Evolutionary conservation across 2,329 filamentous ascomycete genomes (phyloP).

Genomic region (Lasiodiplodia hormozganensis): DNA sequence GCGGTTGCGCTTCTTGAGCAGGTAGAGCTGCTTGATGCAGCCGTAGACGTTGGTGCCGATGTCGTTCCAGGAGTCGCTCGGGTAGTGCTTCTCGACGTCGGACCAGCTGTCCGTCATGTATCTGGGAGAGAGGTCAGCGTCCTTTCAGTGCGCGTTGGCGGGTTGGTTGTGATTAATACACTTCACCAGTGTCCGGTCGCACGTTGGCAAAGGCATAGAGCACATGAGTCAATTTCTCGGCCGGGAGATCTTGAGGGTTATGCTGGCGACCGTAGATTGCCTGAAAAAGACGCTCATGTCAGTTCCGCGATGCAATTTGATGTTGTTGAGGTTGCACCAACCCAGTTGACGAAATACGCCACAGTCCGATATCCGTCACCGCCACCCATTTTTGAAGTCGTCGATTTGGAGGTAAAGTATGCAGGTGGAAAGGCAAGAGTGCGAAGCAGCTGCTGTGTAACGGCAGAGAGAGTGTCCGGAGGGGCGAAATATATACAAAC

Average conservation of each 20-base stretch:
- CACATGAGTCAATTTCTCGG: slow-evolving; percentile 82
- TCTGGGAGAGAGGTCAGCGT: slow-evolving; percentile 40
- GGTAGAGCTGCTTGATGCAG: slow-evolving; percentile 76
- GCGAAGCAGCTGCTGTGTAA: slow-evolving; percentile 8
- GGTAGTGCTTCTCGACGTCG: slow-evolving; percentile 73
- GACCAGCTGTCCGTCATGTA: slow-evolving; percentile 73
- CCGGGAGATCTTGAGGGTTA: slow-evolving; percentile 82
- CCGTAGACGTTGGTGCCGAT: slow-evolving; percentile 77
- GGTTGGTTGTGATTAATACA: slow-evolving; percentile 30
- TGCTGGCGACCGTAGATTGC: slow-evolving; percentile 88
- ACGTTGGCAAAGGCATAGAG: slow-evolving; percentile 94
- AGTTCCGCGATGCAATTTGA: slow-evolving; percentile 8
- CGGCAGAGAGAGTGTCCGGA: not conserved
- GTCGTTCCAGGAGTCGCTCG: slow-evolving; percentile 69
- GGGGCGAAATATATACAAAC: slow-evolving; percentile 26
- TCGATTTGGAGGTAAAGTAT: not conserved
- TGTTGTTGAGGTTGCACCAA: slow-evolving; percentile 30
- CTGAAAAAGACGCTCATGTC: slow-evolving; percentile 45
- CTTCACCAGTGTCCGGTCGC: slow-evolving; percentile 77
- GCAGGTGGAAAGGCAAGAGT: not conserved
- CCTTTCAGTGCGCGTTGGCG: not conserved
- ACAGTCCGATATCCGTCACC: slow-evolving; percentile 67
- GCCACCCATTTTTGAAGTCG: slow-evolving; percentile 33
- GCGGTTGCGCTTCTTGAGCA: slow-evolving; percentile 77
- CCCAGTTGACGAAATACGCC: slow-evolving; percentile 77